A percentile compares a stretch with the other conserved stretches of the same genome.
These are phyloP conservation scores for Bryoerythrophyllum caledonicum DNA, from an alignment of 225 moss, liverwort and hornwort genomes.

Conservation along the genomic window DNA sequence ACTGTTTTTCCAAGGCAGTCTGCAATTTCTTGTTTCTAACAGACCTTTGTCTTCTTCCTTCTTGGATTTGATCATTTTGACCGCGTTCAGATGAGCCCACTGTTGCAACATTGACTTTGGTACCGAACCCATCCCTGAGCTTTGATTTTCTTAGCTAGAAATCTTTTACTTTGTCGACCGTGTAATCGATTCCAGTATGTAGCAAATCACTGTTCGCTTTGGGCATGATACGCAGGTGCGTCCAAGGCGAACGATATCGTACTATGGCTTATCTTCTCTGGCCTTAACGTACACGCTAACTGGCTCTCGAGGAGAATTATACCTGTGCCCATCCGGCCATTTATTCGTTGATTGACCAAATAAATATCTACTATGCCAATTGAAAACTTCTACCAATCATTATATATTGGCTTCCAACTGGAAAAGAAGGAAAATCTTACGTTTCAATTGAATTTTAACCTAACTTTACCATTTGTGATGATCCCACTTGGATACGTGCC, in stretches of 20 bases:
- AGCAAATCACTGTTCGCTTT: not conserved
- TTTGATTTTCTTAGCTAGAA: not conserved
- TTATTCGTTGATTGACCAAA: too few relatives aligned
- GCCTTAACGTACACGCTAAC: not conserved
- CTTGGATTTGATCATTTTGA: too few relatives aligned
- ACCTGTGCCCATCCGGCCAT: not conserved
- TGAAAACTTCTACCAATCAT: too few relatives aligned
- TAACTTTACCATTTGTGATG: too few relatives aligned
- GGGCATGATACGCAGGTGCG: too few relatives aligned
- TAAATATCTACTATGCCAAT: too few relatives aligned
- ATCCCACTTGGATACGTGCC: too few relatives aligned
- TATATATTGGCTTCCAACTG: too few relatives aligned
- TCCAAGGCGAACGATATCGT: not conserved
- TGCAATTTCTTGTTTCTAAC: too few relatives aligned
- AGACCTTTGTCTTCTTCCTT: too few relatives aligned
- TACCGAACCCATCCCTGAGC: not conserved
- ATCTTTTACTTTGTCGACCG: conserved; percentile 1
- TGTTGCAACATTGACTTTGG: not conserved
- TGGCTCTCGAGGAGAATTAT: not conserved
- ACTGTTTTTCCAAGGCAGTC: not conserved
- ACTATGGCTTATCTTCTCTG: conserved; percentile 10
- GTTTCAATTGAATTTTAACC: too few relatives aligned
- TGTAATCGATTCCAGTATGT: not conserved
- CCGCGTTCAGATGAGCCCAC: not conserved
- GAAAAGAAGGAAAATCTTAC: too few relatives aligned